Percentiles rank a stretch among this genome's conserved stretches.
Evolutionary conservation across 495 filamentous ascomycete genomes (phyloP).

Genomic region (Extremus antarcticus): DNA sequence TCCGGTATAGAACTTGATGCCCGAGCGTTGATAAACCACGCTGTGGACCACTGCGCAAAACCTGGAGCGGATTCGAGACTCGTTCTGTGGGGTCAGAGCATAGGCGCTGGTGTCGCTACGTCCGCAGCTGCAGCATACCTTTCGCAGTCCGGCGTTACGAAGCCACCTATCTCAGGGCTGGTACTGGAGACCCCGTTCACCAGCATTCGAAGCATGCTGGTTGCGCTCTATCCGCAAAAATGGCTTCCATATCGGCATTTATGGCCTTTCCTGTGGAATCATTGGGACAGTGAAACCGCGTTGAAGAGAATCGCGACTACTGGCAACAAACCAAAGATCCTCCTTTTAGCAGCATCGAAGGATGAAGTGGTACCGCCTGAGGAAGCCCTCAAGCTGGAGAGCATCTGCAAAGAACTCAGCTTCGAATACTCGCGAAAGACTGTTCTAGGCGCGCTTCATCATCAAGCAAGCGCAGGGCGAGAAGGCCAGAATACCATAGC

Average conservation of each 20-base stretch:
- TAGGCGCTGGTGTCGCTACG: conserved; percentile 50
- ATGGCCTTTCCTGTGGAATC: conserved; percentile 42
- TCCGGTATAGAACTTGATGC: conserved; percentile 43
- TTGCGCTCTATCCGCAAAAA: conserved; percentile 64
- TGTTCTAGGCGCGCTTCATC: conserved; percentile 44
- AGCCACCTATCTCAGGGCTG: conserved; percentile 27
- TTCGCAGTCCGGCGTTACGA: conserved; percentile 17
- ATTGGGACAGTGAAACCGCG: conserved; percentile 38
- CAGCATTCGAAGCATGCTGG: conserved; percentile 61
- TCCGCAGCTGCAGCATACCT: conserved; percentile 45
- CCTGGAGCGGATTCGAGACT: conserved; percentile 22
- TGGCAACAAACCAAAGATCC: conserved; percentile 31
- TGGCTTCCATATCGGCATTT: conserved; percentile 71
- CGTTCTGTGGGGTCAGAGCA: conserved; percentile 72
- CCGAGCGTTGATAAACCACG: conserved; percentile 8
- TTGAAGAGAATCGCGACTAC: conserved; percentile 29
- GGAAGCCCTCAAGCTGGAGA: conserved; percentile 42
- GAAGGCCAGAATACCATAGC: conserved; percentile 37
- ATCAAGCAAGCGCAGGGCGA: conserved; percentile 34
- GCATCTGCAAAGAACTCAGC: conserved; percentile 25
- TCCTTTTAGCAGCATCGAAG: conserved; percentile 50
- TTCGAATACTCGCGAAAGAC: conserved; percentile 28
- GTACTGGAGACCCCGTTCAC: conserved; percentile 70
- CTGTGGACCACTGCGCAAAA: neutral
- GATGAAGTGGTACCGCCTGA: conserved; percentile 59